These are phyloP conservation scores for Ammopiptanthus mongolicus DNA, from an alignment of 306 rosid species.

Conservation along the genomic window DNA sequence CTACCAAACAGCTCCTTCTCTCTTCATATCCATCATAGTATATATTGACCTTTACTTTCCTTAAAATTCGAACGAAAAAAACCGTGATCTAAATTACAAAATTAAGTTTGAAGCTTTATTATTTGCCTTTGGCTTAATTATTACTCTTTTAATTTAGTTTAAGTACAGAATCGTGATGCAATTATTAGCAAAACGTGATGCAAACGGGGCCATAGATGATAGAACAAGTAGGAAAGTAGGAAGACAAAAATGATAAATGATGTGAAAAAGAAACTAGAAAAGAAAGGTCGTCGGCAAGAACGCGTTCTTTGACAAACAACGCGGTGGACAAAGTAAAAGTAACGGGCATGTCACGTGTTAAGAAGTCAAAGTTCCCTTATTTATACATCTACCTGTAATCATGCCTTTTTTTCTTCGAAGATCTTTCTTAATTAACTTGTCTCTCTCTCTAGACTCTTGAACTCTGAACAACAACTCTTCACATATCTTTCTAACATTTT, in stretches of 20 bases:
- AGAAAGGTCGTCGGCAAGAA: constrained; percentile 32
- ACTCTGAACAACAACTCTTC: neutral
- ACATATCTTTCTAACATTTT: neutral
- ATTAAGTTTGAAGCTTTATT: no score
- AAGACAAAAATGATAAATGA: neutral
- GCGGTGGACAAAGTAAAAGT: constrained; percentile 7
- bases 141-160: no score
- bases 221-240: constrained; percentile 7
- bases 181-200: no score
- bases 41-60: no score
- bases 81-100: no score
- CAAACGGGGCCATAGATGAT: constrained; percentile 15
- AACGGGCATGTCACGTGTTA: constrained; percentile 4
- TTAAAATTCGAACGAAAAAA: no score
- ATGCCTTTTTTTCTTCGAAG: neutral
- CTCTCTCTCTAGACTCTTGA: neutral
- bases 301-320: constrained; percentile 23
- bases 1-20: neutral
- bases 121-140: no score
- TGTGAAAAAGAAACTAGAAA: neutral
- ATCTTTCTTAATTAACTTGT: neutral
- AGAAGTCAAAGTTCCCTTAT: constrained; percentile 28
- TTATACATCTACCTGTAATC: neutral
- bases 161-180: no score
- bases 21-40: neutral